Base-by-base conservation (phyloP, 176 grass and related monocot genomes). In the Phoenix dactylifera region DNA sequence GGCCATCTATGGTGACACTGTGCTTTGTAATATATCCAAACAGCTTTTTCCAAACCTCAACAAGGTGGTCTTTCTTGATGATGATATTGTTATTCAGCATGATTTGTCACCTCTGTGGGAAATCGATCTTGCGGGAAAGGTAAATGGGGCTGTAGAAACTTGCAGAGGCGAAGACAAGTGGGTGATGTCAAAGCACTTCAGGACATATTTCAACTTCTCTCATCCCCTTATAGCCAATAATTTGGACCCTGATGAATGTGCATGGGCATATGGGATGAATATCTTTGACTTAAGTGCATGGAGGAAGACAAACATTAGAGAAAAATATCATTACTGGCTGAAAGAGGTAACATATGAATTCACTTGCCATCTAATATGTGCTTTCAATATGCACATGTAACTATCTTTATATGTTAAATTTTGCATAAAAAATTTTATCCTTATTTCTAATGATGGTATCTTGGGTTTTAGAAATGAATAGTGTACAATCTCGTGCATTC, bases 211-310 rank as follows among this genome's bases (percentile, higher is more conserved):
- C 72, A 95, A 95, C 57, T 95, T 95, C 72, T 88, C 89, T 48
- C 89, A 95, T 44, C 89, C 89, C 30, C 64, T 85, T 57, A 85
- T 95, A 78, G 72, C 65, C 55, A 72, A 53, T 29, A 95, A 79
- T 79, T 75, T 95, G 74, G 89, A 95, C 71, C 88, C 83, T 56
- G 62, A 93, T 62, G 88, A 93, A 83, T 95, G 89, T 62, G 78
- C 89, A 58, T 95, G 89, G 85, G 89, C 89, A 76, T 95, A 82
- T 67, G 89, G 85, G 72, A 95, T 95, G 89, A 95, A 95, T 71
- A 76, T 95, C 18, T 95, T 95, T 82, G 85, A 95, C 63, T 54
- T 95, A 51, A 70, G 64, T 70, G 81, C 78, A 64, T 95, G 89
- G 89, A 88, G 81, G 66, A 88, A 79, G 75, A 95, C 85, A 67